Base-by-base conservation (phyloP, 257 asterid species). In the Dorcoceras hygrometricum region DNA sequence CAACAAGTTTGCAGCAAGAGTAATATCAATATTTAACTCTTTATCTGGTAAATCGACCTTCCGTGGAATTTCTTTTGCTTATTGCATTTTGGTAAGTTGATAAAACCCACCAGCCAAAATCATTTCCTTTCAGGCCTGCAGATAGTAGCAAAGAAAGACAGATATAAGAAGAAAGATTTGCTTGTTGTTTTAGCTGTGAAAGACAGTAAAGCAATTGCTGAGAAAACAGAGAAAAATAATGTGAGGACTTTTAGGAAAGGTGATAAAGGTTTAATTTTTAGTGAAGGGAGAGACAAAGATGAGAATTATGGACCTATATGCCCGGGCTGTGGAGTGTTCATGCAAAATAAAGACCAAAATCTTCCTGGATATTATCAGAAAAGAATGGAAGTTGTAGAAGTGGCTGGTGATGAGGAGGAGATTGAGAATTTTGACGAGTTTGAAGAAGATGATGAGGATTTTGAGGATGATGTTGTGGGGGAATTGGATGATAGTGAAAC, bases 291-390 rank as follows among this genome's bases (percentile, higher is more conserved):
- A 63, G 96, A 87, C 32, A 86, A 75, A 63, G 97, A 92, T 79
- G 97, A 87, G 75, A 67, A 70, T 57, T 60, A 79, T 66, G 96
- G 96, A 63, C 79, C 75, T 74, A 67, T 93, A 54, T 93, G 97
- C 72, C 91, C 97, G 39, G 97, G 97, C 65, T 93, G 98, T 81
- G 98, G 98, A 54, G 87, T 93, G 59, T 88, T 83, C 75, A 88
- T 93, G 97, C 98, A 93, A 72, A 96, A 88, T 74, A 75, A 72
- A 59, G 86, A 90, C 84, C 97, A 90, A 16, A 84, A 86, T 77
- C 82, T 73, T 71, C 96, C 90, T 7, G 99, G 99, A 43, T 93
- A 70, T 80, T 93, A 81, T 59, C 85, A 82, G 67, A 53, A 79
- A 72, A 83, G 78, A 39, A 81, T 73, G 28, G 86, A 74, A 76